A percentile compares a stretch with the other conserved stretches of the same genome.
These are phyloP conservation scores for Botrytis tulipae DNA, from an alignment of 2,329 filamentous ascomycete genomes.

Conservation along the genomic window DNA sequence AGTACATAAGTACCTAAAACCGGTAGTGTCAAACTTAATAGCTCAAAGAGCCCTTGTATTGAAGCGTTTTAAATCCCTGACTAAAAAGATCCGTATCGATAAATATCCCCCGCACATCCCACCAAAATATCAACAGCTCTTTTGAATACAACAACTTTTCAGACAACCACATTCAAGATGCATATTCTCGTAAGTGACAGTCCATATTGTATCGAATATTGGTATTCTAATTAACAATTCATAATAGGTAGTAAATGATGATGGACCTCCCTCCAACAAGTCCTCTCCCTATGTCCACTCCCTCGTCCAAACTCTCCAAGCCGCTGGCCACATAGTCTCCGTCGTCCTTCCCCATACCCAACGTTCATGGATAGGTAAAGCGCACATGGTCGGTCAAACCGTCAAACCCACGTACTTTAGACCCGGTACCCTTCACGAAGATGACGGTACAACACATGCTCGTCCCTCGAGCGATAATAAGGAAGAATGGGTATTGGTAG, in stretches of 20 bases:
- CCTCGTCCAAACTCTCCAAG: slow-evolving; percentile 67
- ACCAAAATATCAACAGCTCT: slow-evolving; percentile 1
- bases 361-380: slow-evolving; percentile 97
- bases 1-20: neutral
- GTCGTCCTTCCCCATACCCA: slow-evolving; percentile 90
- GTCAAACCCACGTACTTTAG: slow-evolving; percentile 84
- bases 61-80: slow-evolving; percentile 3
- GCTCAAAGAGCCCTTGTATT: neutral
- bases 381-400: slow-evolving; percentile 88
- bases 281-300: slow-evolving; percentile 80
- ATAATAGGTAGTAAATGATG: slow-evolving; percentile 65
- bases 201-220: neutral
- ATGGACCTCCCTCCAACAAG: slow-evolving; percentile 74
- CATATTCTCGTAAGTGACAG: slow-evolving; percentile 48
- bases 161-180: slow-evolving; percentile 39
- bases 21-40: neutral
- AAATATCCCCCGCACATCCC: slow-evolving; percentile 20
- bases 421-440: slow-evolving; percentile 57
- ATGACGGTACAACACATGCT: slow-evolving; percentile 66
- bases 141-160: neutral
- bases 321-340: slow-evolving; percentile 80
- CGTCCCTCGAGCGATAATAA: slow-evolving; percentile 53
- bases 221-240: neutral
- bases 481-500: slow-evolving; percentile 79
- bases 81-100: slow-evolving; percentile 18